These are phyloP conservation scores for Pseudozyma sp. DNA, from an alignment of 1,284 basidiomycete genomes.

Conservation along the genomic window DNA sequence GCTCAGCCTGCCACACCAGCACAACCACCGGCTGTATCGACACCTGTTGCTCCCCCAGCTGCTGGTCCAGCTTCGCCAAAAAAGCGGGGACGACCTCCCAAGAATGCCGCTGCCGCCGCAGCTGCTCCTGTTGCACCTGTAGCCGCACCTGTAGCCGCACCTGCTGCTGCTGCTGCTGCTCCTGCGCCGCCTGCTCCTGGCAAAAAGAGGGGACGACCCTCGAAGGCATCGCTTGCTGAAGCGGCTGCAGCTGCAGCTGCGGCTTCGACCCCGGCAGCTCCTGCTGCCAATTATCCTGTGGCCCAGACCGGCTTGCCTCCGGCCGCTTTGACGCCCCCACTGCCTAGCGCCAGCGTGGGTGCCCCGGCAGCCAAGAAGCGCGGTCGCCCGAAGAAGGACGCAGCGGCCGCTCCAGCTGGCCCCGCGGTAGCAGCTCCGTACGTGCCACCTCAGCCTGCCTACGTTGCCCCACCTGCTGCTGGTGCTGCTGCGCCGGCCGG, in stretches of 20 bases:
- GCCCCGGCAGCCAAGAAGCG: conserved; percentile 34
- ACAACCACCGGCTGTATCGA: neutral
- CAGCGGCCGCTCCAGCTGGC: conserved; percentile 1
- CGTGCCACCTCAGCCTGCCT: neutral
- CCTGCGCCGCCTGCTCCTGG: conserved; percentile 7
- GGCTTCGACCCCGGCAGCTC: conserved; percentile 2
- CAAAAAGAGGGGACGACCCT: conserved; percentile 43
- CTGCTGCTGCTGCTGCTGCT: conserved; percentile 4
- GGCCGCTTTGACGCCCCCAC: neutral
- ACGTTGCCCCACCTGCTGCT: conserved; percentile 4
- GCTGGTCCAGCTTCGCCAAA: conserved; percentile 21
- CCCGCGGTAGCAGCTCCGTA: conserved; percentile 2
- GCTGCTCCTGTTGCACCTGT: conserved; percentile 9
- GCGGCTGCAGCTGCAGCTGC: conserved; percentile 15
- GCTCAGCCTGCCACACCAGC: neutral
- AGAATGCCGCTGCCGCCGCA: conserved; percentile 9
- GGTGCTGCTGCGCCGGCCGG: neutral
- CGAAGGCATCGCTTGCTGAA: conserved; percentile 25
- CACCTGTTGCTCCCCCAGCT: conserved; percentile 8
- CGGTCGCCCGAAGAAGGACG: conserved; percentile 35
- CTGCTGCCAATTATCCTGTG: neutral
- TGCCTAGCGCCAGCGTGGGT: neutral
- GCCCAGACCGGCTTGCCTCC: conserved; percentile 8
- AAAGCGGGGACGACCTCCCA: conserved; percentile 37
- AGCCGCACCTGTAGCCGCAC: neutral